phyloP scores from a whole-genome alignment of 441 rosid genomes.

The Gossypium gossypioides region DNA sequence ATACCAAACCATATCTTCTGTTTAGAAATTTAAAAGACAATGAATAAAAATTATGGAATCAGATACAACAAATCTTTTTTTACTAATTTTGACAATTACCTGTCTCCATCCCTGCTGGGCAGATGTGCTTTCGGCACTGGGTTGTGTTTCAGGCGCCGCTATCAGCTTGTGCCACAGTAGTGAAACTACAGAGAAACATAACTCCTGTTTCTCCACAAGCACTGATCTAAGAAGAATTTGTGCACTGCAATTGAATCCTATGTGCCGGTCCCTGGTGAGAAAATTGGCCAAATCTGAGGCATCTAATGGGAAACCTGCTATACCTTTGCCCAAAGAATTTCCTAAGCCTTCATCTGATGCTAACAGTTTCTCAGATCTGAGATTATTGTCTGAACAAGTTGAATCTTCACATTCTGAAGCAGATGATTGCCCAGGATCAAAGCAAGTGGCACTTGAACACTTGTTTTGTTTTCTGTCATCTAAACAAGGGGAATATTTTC shows the following conservation, averaged over 20 bases:
- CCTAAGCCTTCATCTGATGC: slow-evolving; percentile 43
- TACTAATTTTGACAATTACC: slow-evolving; percentile 31
- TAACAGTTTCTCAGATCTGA: slow-evolving; percentile 34
- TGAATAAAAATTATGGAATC: not conserved
- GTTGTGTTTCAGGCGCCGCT: slow-evolving; percentile 88
- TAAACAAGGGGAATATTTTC: slow-evolving; percentile 49
- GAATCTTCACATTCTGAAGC: slow-evolving; percentile 32
- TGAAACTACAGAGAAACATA: slow-evolving; percentile 80
- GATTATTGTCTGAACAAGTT: slow-evolving; percentile 30
- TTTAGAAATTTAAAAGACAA: not conserved
- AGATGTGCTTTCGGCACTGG: slow-evolving; percentile 86
- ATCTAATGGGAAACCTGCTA: slow-evolving; percentile 58
- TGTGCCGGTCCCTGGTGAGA: slow-evolving; percentile 86
- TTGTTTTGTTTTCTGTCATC: slow-evolving; percentile 44
- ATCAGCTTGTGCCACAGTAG: slow-evolving; percentile 74
- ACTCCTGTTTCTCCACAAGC: slow-evolving; percentile 84
- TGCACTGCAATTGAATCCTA: slow-evolving; percentile 82
- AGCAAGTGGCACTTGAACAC: slow-evolving; percentile 30
- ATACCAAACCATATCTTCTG: not conserved
- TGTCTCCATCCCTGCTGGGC: slow-evolving; percentile 99
- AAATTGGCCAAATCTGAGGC: slow-evolving; percentile 97
- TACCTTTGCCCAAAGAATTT: slow-evolving; percentile 45
- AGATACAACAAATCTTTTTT: not conserved
- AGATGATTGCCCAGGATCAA: slow-evolving; percentile 44
- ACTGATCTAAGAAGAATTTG: slow-evolving; percentile 80